phyloP scores from a whole-genome alignment of 2,329 filamentous ascomycete genomes.

The Phyllosticta citribraziliensis region DNA sequence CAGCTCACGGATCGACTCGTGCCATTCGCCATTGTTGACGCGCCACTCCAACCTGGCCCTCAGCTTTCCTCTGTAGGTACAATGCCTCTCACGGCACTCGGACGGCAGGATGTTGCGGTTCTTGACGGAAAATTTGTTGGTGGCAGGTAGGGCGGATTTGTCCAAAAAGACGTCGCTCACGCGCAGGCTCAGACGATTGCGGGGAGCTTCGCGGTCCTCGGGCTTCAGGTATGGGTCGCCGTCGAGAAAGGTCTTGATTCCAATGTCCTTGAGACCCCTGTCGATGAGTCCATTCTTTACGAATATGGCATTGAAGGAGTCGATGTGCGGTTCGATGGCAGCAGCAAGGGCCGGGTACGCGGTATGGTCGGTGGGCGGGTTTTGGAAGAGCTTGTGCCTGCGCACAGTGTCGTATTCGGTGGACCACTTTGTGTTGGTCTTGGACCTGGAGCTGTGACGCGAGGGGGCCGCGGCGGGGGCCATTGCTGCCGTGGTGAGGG shows the following conservation, averaged over 20 bases:
- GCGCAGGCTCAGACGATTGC: slow-evolving; percentile 68
- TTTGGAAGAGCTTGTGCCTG: slow-evolving; percentile 78
- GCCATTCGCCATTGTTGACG: slow-evolving; percentile 77
- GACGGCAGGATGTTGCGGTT: slow-evolving; percentile 82
- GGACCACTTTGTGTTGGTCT: slow-evolving; percentile 58
- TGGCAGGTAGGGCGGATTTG: slow-evolving; percentile 66
- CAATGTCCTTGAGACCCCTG: slow-evolving; percentile 77
- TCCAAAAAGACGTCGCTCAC: slow-evolving; percentile 76
- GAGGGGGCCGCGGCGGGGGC: slow-evolving; percentile 4
- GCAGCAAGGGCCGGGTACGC: slow-evolving; percentile 80
- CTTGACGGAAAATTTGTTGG: slow-evolving; percentile 70
- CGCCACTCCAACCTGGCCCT: slow-evolving; percentile 74
- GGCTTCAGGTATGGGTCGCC: slow-evolving; percentile 47
- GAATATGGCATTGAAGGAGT: slow-evolving; percentile 91
- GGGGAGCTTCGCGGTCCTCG: slow-evolving; percentile 48
- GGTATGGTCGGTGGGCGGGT: slow-evolving; percentile 77
- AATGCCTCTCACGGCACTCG: slow-evolving; percentile 90
- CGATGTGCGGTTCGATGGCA: slow-evolving; percentile 84
- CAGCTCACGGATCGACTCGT: slow-evolving; percentile 73
- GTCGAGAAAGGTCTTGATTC: slow-evolving; percentile 78
- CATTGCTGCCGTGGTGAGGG: background rate
- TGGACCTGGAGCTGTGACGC: slow-evolving; percentile 14
- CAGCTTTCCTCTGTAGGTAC: slow-evolving; percentile 80
- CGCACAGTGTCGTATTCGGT: slow-evolving; percentile 77
- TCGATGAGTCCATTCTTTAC: slow-evolving; percentile 61